These are phyloP conservation scores for Euryodendron excelsum DNA, from an alignment of 148 eudicot genomes.

Conservation along the genomic window DNA sequence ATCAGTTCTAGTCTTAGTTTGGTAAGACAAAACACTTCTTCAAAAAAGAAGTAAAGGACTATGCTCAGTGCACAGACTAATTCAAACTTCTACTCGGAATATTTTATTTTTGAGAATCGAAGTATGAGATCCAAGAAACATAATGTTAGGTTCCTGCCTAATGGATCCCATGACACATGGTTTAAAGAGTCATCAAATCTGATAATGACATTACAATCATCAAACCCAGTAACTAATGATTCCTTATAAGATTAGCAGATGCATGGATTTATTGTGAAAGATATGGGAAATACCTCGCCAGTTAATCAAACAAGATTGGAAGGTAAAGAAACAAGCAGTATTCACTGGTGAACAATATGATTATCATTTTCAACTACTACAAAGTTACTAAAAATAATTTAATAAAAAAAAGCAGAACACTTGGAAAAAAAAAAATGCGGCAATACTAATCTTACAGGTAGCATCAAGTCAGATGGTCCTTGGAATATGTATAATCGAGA, in stretches of 20 bases:
- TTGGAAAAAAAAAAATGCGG: background rate
- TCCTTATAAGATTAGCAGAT: background rate
- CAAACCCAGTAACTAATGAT: background rate
- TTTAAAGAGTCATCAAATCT: background rate
- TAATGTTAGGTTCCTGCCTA: background rate
- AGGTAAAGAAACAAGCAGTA: background rate
- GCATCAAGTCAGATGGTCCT: constrained; percentile 97
- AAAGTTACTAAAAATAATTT: background rate
- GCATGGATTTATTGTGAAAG: background rate
- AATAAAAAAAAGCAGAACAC: background rate
- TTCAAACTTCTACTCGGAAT: background rate
- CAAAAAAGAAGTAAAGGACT: background rate
- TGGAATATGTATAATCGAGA: constrained; percentile 89
- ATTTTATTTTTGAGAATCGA: background rate
- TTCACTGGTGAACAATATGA: background rate
- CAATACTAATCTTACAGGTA: constrained; percentile 53
- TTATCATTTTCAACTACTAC: background rate
- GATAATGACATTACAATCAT: background rate
- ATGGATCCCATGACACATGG: background rate
- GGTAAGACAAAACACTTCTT: background rate
- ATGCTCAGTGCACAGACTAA: background rate
- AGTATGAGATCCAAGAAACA: background rate
- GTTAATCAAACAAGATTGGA: constrained; percentile 1
- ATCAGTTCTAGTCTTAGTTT: too few relatives aligned
- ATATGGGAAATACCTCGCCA: background rate